Base-by-base conservation (phyloP, 495 filamentous ascomycete genomes). In the Lophium mytilinum region DNA sequence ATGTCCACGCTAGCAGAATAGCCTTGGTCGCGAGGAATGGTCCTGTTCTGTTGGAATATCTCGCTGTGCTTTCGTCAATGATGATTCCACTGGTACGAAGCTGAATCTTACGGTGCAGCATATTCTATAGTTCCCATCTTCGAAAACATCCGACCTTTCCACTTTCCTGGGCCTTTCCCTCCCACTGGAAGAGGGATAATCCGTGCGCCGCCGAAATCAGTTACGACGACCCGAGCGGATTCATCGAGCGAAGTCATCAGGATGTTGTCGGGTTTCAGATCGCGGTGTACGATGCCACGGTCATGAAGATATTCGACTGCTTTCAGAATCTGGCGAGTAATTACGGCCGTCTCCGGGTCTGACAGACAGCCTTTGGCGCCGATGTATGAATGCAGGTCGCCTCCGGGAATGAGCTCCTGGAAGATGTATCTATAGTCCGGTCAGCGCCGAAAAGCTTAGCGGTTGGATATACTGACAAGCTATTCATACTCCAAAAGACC, bases 261-360 rank as follows among this genome's bases (percentile, higher is more conserved):
- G 8, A 87, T 77, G 47, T 87, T 88, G 37, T 87, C 84, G 0
- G 83, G 84, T 64, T 88, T 87, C n/a, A 88, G 68, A 58, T 88
- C 84, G 33, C 84, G 69, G 63, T 88, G 84, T 9, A 79, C 82
- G 37, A 87, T 80, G 4, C 72, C 63, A 6, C 70, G 68, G 9
- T 72, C 67, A 61, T 87, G 83, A 5, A 86, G 63, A 61, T 85
- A 83, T 14, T 80, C 70, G 21, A 87, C 59, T 10, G 81, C 84
- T 53, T 80, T 76, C 3, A 83, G 68, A 12, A 86, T 66, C 59
- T 88, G 84, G 54, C 75, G 75, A 7, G 79, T 69, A 39, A 87
- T 78, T 11, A 78, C 66, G 37, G 78, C 78, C 34, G 76, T 74
- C 51, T 85, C 76, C 3, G 74, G 71, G 40, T 83, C 79, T 11